Evolutionary conservation across 2,329 filamentous ascomycete species (phyloP), one percentile per base, ranked within the genome.

Genomic region (Neophaeococcomyces mojaviensis): DNA sequence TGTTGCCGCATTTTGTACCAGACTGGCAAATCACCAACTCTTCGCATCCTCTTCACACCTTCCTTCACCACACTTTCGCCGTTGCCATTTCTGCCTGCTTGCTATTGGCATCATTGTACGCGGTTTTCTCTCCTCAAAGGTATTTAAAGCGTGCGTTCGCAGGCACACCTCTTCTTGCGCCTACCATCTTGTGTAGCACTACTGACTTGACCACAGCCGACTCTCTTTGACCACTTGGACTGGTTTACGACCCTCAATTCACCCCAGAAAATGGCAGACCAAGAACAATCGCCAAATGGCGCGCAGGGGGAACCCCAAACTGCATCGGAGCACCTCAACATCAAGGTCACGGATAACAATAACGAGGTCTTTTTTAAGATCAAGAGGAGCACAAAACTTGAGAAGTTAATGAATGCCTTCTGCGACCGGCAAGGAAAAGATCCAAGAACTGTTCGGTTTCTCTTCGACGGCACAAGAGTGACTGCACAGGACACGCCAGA

Each of bases 301-400:
- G 49, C 46, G 3, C 20, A 19, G 31, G 47, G 38, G 9, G 55
- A 55, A 15, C 33, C 32, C 15, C 46, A 44, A 15, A 31, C 49
- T 9, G 60, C 58, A 5, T 72, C 72, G 24, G 90, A 97, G 70
- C 92, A 98, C 68, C 75, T 98, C 4, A 98, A 98, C 71, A 97
- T 98, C 72, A 98, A 98, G 67, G 92, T 98, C 12, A 97, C 92
- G 0, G 92, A 98, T 60, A 96, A 94, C 72, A 96, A 96, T 73
- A 98, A 98, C 66, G 92, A 98, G 65, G 90, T 98, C 59, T 98
- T 97, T 68, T 98, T 98, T 76, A 98, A 98, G 76, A 98, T 98
- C 73, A 98, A 98, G 82, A 81, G 89, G 31, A 88, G 84, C 18
- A 98, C 92, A 1, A 86, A 88, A 65, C 79, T 98, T 1, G 92